A percentile compares a stretch with the other conserved stretches of the same genome.
These are phyloP conservation scores for Coniochaeta sp. DNA, from an alignment of 2,329 filamentous ascomycete genomes.

Conservation along the genomic window DNA sequence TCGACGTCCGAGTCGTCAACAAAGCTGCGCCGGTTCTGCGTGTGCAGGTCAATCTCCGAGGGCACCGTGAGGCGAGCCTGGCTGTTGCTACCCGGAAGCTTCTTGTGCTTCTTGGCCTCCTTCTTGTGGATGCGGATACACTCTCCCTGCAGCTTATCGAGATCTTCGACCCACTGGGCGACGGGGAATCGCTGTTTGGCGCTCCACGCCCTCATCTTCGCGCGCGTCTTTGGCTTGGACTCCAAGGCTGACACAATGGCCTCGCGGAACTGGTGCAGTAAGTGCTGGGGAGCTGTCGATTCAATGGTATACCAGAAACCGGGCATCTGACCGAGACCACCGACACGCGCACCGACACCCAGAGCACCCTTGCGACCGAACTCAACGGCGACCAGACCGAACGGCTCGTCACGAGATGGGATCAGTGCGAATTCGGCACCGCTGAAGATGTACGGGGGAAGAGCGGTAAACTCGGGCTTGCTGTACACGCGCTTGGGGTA, in stretches of 20 bases:
- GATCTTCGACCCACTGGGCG: conserved; percentile 57
- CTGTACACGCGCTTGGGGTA: conserved; percentile 60
- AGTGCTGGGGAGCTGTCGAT: conserved; percentile 53
- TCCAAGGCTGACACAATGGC: conserved; percentile 55
- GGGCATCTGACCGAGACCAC: conserved; percentile 63
- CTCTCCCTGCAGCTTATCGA: conserved; percentile 53
- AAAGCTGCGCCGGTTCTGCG: conserved; percentile 6
- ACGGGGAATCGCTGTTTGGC: conserved; percentile 61
- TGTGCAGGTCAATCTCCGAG: conserved; percentile 9
- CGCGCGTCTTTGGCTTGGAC: conserved; percentile 46
- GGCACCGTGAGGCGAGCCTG: conserved; percentile 11
- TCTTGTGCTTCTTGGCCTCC: conserved; percentile 18
- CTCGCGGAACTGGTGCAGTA: conserved; percentile 57
- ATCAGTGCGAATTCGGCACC: conserved; percentile 63
- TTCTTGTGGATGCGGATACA: conserved; percentile 44
- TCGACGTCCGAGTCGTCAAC: conserved; percentile 9
- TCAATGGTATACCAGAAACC: conserved; percentile 67
- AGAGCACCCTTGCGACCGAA: conserved; percentile 62
- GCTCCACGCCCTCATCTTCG: conserved; percentile 56
- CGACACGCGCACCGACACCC: conserved; percentile 58
- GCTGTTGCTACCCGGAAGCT: conserved; percentile 7
- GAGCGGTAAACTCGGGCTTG: conserved; percentile 59
- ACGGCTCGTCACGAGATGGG: conserved; percentile 61
- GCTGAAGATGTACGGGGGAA: conserved; percentile 60
- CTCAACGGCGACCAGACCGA: conserved; percentile 61